These are phyloP conservation scores for Lepiota brunneoincarnata DNA, from an alignment of 768 basidiomycete genomes.

Conservation along the genomic window DNA sequence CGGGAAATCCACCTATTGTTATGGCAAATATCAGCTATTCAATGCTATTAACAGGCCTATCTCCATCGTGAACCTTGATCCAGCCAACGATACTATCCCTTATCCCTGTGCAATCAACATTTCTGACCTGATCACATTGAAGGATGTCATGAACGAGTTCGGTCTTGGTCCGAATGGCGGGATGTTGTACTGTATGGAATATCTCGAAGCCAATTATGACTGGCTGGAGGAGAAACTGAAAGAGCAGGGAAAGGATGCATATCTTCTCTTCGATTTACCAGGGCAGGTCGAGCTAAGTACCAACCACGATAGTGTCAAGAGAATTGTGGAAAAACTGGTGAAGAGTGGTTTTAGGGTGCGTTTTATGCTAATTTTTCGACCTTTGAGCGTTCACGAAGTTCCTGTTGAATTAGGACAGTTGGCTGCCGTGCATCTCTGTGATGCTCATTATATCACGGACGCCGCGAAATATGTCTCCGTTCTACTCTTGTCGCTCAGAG, in stretches of 20 bases:
- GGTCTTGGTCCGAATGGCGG: conserved; percentile 93
- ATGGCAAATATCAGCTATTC: conserved; percentile 86
- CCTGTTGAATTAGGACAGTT: conserved; percentile 49
- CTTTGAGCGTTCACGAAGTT: conserved; percentile 3
- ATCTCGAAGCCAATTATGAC: conserved; percentile 93
- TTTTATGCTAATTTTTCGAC: conserved; percentile 12
- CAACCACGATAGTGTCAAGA: conserved; percentile 87
- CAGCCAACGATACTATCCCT: conserved; percentile 85
- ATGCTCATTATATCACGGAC: conserved; percentile 96
- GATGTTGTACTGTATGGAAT: conserved; percentile 96
- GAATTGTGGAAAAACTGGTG: conserved; percentile 65
- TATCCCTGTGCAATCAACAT: conserved; percentile 93
- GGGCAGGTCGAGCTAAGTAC: conserved; percentile 98
- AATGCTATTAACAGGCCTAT: conserved; percentile 84
- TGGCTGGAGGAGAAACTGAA: conserved; percentile 72
- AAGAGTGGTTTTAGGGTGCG: conserved; percentile 86
- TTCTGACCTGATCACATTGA: conserved; percentile 78
- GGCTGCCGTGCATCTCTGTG: conserved; percentile 92
- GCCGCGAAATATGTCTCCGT: conserved; percentile 94
- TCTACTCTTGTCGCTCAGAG: conserved; percentile 85
- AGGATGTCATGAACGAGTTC: conserved; percentile 82
- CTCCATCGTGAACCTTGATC: conserved; percentile 92
- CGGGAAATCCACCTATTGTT: conserved; percentile 87
- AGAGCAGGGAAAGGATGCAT: conserved; percentile 69
- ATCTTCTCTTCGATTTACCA: conserved; percentile 92